Evolutionary conservation across 495 filamentous ascomycete genomes (phyloP).

Genomic region (Tuber melanosporum): DNA sequence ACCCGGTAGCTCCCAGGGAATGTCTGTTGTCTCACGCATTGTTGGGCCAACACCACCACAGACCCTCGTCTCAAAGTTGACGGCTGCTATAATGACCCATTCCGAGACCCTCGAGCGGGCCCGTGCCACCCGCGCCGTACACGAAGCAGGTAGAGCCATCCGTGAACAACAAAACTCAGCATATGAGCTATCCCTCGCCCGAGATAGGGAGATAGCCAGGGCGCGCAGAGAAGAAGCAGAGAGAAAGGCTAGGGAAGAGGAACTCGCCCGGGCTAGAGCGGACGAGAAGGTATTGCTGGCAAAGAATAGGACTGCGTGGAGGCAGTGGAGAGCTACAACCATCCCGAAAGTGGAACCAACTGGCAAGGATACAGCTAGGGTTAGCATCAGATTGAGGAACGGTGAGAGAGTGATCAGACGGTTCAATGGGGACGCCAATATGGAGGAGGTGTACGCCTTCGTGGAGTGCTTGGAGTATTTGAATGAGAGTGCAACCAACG

Average conservation of each 20-base stretch:
- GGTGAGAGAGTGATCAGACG: constrained; percentile 61
- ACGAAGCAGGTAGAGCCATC: constrained; percentile 68
- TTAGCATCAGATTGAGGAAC: constrained; percentile 74
- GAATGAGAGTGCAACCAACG: constrained; percentile 45
- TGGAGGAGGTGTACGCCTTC: constrained; percentile 93
- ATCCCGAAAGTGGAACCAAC: constrained; percentile 62
- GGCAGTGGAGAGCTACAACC: constrained; percentile 64
- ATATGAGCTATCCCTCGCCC: constrained; percentile 83
- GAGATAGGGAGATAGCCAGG: constrained; percentile 72
- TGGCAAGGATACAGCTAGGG: constrained; percentile 63
- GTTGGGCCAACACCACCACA: constrained; percentile 59
- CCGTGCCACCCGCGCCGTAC: constrained; percentile 62
- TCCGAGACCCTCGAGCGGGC: constrained; percentile 61
- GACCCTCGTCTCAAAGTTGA: constrained; percentile 65
- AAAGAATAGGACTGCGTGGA: constrained; percentile 63
- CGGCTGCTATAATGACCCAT: constrained; percentile 62
- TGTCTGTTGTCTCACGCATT: constrained; percentile 75
- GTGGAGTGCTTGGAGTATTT: constrained; percentile 78
- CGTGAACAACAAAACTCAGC: constrained; percentile 81
- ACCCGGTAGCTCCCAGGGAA: constrained; percentile 43
- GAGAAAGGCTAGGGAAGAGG: constrained; percentile 41
- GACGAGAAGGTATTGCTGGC: constrained; percentile 56
- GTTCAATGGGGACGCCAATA: constrained; percentile 56
- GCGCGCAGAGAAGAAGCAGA: constrained; percentile 57
- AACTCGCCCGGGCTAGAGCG: constrained; percentile 53